phyloP scores from a whole-genome alignment of 768 basidiomycete species.

The Lyophyllum decastes region DNA sequence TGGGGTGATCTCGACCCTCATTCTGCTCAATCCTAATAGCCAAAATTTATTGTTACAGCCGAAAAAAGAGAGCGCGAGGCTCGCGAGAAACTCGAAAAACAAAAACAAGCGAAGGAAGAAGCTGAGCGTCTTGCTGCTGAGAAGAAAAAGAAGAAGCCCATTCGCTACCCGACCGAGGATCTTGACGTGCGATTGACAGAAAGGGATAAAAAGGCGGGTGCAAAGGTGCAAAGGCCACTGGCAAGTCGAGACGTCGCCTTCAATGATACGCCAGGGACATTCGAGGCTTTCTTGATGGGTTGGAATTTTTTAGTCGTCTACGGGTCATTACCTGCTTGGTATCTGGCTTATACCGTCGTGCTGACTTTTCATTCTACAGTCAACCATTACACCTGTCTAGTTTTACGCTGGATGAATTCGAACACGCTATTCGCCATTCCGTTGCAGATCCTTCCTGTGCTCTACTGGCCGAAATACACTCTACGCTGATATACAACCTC shows the following conservation, averaged over 20 bases:
- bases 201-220: conserved; percentile 81
- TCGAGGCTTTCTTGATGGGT: conserved; percentile 85
- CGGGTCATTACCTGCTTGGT: conserved; percentile 61
- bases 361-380: conserved; percentile 38
- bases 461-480: conserved; percentile 87
- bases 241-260: conserved; percentile 73
- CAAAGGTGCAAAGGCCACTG: conserved; percentile 64
- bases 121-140: conserved; percentile 71
- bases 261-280: conserved; percentile 59
- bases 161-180: conserved; percentile 94
- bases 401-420: conserved; percentile 93
- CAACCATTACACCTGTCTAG: conserved; percentile 85
- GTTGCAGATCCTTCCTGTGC: conserved; percentile 66
- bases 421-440: conserved; percentile 81
- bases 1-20: conserved; percentile 26
- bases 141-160: conserved; percentile 86
- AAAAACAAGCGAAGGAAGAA: conserved; percentile 67
- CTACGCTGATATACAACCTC: conserved; percentile 84
- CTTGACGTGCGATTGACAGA: conserved; percentile 79
- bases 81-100: conserved; percentile 67
- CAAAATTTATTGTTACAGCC: conserved; percentile 33
- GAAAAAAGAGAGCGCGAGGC: conserved; percentile 73
- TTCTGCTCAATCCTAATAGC: conserved; percentile 16
- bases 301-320: conserved; percentile 96
- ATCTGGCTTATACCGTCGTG: conserved; percentile 7